Evolutionary conservation across 2,329 filamentous ascomycete species (phyloP), one percentile per base, ranked within the genome.

Genomic region (Hypoxylon sp.): DNA sequence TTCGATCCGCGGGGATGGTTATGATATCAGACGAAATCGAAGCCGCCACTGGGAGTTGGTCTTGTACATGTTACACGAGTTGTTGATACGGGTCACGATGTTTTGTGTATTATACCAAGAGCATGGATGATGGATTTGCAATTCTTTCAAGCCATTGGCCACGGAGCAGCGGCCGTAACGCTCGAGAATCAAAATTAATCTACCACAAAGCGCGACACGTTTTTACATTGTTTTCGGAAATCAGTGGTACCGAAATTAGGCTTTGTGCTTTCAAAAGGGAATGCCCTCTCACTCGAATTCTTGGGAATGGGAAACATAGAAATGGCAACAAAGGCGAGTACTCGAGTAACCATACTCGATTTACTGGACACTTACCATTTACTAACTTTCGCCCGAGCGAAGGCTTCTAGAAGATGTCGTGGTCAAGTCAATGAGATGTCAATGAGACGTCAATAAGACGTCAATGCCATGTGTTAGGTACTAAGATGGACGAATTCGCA

Each of bases 161-260:
- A 41, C 34, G 37, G 37, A 19, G n/a, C 37, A 41, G 19, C 15
- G n/a, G 37, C 37, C 37, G 37, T 2, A 19, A 19, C 10, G 10
- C 37, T 19, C 64, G 34, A 67, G 53, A 65, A 70, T 66, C 56
- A 57, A 15, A 65, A 52, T 44, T 46, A 51, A 22, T 32, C 10
- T 39, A 56, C 48, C 28, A 71, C 67, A 72, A 71, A 73, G 67
- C 60, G 34, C 56, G 43, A 22, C 54, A 24, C 30, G n/a, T 44
- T 61, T 39, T 39, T 46, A 44, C 62, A 71, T 74, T 74, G 71
- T 73, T 72, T 72, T 41, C 71, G 72, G 71, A 72, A 72, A 51
- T 20, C 22, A 22, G 17, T 24, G 26, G 53, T 30, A 34, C 43
- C 57, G 30, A 48, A 60, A 50, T 41, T 39, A 53, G 41, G 37